Percentiles rank a stretch among this genome's conserved stretches.
Evolutionary conservation across 371 early-diverging fungal species (phyloP).

Genomic region (Mortierella sp.): DNA sequence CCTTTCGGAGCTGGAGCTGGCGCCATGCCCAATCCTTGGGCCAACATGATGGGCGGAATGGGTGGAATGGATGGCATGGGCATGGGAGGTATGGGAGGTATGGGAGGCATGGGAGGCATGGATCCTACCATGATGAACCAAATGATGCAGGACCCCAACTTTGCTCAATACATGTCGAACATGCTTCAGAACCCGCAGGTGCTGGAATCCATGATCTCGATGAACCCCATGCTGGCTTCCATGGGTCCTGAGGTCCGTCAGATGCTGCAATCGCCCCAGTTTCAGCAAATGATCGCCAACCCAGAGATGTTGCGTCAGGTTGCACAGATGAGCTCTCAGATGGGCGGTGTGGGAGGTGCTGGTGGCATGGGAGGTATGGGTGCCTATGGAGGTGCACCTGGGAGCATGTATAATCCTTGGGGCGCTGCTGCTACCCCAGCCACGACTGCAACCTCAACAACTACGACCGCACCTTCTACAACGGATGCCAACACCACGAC

Average conservation of each 20-base stretch:
- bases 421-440: constrained; percentile 34
- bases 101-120: constrained; percentile 62
- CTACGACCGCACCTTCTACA: constrained; percentile 27
- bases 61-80: constrained; percentile 69
- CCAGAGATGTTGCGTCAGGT: constrained; percentile 84
- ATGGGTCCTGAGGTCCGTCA: constrained; percentile 90
- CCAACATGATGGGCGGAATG: constrained; percentile 59
- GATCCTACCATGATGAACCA: constrained; percentile 77
- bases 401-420: constrained; percentile 58
- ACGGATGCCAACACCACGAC: constrained; percentile 45
- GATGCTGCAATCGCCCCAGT: constrained; percentile 83
- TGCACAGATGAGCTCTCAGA: constrained; percentile 78
- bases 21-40: constrained; percentile 64
- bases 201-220: constrained; percentile 82
- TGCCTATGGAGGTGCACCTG: constrained; percentile 53
- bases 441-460: constrained; percentile 19
- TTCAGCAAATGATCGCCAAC: constrained; percentile 87
- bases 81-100: constrained; percentile 60
- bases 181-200: constrained; percentile 87
- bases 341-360: constrained; percentile 63
- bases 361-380: constrained; percentile 55
- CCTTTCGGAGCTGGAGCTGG: constrained; percentile 58
- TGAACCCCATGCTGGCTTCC: constrained; percentile 82
- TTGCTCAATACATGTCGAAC: constrained; percentile 82
- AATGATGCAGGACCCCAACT: constrained; percentile 87